Evolutionary conservation across 306 rosid species (phyloP), one percentile per base, ranked within the genome.

Genomic region (Vigna reflexopilosa): DNA sequence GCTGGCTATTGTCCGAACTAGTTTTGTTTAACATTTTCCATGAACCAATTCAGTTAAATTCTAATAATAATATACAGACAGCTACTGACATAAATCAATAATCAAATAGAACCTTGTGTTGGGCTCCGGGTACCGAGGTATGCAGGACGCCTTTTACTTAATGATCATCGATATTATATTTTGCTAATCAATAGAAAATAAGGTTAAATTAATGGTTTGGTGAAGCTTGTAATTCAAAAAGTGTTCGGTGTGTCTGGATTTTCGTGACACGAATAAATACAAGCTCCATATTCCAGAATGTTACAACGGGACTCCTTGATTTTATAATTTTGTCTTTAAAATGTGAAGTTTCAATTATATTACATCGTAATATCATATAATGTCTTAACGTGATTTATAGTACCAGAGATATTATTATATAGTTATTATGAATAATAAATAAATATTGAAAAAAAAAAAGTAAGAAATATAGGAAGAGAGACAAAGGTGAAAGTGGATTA

Each of bases 121-220:
- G 45, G 84, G 79, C 86, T 85, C 67, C 88, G 68, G 71, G 73
- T 38, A 38, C 79, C 84, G 73, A 85, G 84, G 86, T 19, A 67
- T 64, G 16, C 62, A 69, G 28, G 70, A 81, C 30, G 57, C 59
- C 70, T 74, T 10, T 67, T 51, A 13, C 45, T 62, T 68, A 42
- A 19, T 52, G 13, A 56, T 71, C 63, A 11, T 76, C 1, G 9
- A 55, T 77, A 11, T 70, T 45, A 66, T 34, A 44, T 45, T 72
- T 66, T 64, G 57, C 47, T 78, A 59, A 57, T 78, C 19, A 74
- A 54, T 69, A 54, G 20, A 30, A 30, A 78, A 34, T 26, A 67
- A 61, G 66, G 13, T 1, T 28, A 30, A 49, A 67, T 59, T 72
- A 77, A 71, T 62, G 30, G 68, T 42, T 50, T 16, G 26, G 1